Percentiles rank a stretch among this genome's conserved stretches.
These are phyloP conservation scores for Starmerella vaccinii DNA, from an alignment of 805 yeast genomes.

Conservation along the genomic window DNA sequence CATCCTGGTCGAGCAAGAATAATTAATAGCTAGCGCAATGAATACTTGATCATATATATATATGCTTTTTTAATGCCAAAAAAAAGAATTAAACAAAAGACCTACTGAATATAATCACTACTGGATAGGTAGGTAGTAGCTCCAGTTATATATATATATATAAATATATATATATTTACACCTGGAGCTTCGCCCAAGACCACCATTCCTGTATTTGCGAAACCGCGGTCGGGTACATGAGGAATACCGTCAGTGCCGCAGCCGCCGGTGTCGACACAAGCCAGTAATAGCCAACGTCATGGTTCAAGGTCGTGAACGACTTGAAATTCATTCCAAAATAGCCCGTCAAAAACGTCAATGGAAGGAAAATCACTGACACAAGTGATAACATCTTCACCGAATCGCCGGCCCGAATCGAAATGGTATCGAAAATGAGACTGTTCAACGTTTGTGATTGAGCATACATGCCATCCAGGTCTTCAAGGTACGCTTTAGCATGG, in stretches of 20 bases:
- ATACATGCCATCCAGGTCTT: conserved; percentile 47
- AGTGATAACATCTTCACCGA: conserved; percentile 46
- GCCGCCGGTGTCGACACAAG: conserved; percentile 36
- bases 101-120: no score
- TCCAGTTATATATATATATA: no score
- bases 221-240: conserved; percentile 24
- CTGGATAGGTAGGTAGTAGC: no score
- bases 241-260: conserved; percentile 25
- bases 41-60: no score
- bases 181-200: conserved; percentile 23
- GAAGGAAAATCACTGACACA: conserved; percentile 49
- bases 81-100: not conserved
- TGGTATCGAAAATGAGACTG: conserved; percentile 46
- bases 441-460: conserved; percentile 42
- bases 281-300: conserved; percentile 41
- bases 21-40: not conserved
- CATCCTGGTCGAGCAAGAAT: conserved; percentile 49
- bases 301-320: conserved; percentile 34
- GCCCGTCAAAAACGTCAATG: conserved; percentile 51
- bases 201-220: conserved; percentile 13
- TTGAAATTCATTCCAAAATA: conserved; percentile 50
- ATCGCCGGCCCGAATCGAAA: conserved; percentile 45
- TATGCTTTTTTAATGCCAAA: no score
- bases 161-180: no score
- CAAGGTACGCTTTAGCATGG: conserved; percentile 43